These are phyloP conservation scores for Ophiostoma tasmaniense DNA, from an alignment of 2,329 filamentous ascomycete species.

Conservation along the genomic window DNA sequence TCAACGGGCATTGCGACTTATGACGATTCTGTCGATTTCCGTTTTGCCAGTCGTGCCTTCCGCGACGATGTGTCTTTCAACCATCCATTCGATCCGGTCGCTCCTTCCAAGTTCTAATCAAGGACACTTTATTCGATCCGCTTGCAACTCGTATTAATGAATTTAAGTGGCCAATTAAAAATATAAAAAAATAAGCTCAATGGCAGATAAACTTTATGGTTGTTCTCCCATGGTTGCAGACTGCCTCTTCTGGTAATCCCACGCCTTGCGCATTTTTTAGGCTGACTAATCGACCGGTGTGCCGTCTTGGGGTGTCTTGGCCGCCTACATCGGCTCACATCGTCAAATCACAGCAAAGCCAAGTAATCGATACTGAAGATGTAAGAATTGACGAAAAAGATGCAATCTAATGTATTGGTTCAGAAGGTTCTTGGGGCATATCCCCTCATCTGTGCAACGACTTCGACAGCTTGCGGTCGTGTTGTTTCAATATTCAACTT, in stretches of 20 bases:
- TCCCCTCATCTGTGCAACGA: not conserved
- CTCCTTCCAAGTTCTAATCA: not conserved
- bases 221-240: not conserved
- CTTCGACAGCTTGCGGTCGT: not conserved
- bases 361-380: not conserved
- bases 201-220: not conserved
- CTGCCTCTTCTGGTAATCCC: not conserved
- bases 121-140: not conserved
- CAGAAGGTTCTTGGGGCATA: not conserved
- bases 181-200: not conserved
- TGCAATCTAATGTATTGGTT: not conserved
- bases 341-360: not conserved
- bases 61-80: not conserved
- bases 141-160: not conserved
- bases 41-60: not conserved
- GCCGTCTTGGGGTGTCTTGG: not conserved
- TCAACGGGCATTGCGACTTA: slow-evolving; percentile 1
- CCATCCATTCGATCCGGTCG: not conserved
- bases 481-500: not conserved
- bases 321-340: not conserved
- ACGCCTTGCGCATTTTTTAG: not conserved
- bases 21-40: not conserved
- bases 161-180: not conserved
- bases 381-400: not conserved
- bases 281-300: not conserved